A percentile compares a stretch with the other conserved stretches of the same genome.
Conservation (phyloP, 139 green algal genomes). For the Micromonas pusilla region DNA sequence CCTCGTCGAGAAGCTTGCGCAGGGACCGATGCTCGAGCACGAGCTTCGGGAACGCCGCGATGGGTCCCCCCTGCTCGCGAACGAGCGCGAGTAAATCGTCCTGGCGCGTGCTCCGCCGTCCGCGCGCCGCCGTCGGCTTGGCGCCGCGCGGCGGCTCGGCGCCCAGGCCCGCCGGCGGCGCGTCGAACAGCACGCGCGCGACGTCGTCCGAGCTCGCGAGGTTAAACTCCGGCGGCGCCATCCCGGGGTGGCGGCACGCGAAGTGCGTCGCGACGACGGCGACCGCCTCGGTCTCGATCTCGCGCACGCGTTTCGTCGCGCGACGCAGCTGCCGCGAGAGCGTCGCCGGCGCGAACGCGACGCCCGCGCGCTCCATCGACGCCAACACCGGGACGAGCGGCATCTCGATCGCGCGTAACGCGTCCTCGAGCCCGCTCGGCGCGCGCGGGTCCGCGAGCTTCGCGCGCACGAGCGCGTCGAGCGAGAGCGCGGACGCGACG, state of each 20-base stretch:
- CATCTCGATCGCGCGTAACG: conserved; percentile 56
- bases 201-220: neutral
- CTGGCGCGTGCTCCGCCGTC: too few species aligned
- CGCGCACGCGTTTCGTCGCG: conserved; percentile 39
- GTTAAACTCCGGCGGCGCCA: too few species aligned
- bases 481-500: too few species aligned
- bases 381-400: conserved; percentile 62
- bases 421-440: neutral
- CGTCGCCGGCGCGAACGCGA: conserved; percentile 43
- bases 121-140: too few species aligned
- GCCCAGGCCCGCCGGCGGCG: too few species aligned
- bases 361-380: conserved; percentile 55
- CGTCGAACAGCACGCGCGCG: neutral
- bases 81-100: too few species aligned
- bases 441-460: too few species aligned
- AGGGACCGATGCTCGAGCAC: conserved; percentile 62
- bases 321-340: conserved; percentile 26
- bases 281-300: conserved; percentile 46
- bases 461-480: too few species aligned
- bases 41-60: conserved; percentile 44
- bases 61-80: too few species aligned
- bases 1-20: conserved; percentile 39
- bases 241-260: neutral
- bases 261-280: conserved; percentile 17
- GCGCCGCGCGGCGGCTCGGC: too few species aligned